Evolutionary conservation across 176 grass and related monocot species (phyloP).

Genomic region (Cenchrus purpureus): DNA sequence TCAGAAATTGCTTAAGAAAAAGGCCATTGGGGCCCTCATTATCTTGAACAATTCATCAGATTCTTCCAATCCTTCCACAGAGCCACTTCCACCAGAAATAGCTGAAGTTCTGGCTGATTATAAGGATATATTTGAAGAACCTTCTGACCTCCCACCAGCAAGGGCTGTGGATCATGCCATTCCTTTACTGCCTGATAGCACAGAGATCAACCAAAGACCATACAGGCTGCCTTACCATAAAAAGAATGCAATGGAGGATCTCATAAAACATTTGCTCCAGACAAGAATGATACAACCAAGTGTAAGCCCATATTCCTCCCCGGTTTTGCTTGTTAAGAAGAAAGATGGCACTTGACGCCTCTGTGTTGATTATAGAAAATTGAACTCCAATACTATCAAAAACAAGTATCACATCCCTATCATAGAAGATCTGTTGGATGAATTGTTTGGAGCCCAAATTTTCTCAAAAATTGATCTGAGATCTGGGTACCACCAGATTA

Average conservation of each 20-base stretch:
- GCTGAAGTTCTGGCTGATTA: background rate
- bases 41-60: too few species aligned
- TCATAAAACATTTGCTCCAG: rapidly evolving
- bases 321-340: background rate
- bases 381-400: background rate
- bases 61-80: background rate
- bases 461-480: background rate
- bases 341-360: background rate
- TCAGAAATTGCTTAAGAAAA: background rate
- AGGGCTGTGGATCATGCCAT: too few species aligned
- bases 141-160: too few species aligned
- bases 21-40: background rate
- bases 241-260: background rate
- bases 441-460: background rate
- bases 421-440: background rate
- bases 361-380: background rate
- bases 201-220: background rate
- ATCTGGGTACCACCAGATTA: background rate
- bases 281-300: background rate
- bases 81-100: background rate
- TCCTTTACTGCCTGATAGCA: rapidly evolving
- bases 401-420: background rate
- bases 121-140: too few species aligned
- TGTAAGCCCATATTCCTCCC: background rate
- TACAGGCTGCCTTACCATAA: background rate